Conservation (phyloP, 352 stramenopile genomes). For the Phytopythium vexans region DNA sequence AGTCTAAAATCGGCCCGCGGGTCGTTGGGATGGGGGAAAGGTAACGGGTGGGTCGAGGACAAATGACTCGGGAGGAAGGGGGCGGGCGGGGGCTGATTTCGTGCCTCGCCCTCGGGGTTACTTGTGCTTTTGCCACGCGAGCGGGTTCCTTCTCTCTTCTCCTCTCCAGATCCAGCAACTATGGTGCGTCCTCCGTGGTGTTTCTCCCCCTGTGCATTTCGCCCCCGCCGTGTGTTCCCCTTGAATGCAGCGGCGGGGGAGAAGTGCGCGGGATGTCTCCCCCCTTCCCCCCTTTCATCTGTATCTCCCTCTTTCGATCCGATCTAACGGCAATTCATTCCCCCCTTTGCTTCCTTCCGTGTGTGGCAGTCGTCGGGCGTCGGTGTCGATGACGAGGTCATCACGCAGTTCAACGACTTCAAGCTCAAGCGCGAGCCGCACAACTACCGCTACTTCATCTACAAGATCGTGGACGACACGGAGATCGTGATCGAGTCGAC, state of each 20-base stretch:
- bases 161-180: slow-evolving; percentile 5
- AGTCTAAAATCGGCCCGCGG: slow-evolving; percentile 6
- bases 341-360: not conserved
- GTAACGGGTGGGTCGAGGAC: no score
- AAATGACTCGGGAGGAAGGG: not conserved
- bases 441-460: slow-evolving; percentile 95
- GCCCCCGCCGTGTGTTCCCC: not conserved
- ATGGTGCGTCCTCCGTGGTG: slow-evolving; percentile 13
- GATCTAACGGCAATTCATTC: not conserved
- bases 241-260: no score
- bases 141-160: slow-evolving; percentile 6
- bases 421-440: slow-evolving; percentile 92
- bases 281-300: no score
- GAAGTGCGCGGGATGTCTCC: no score
- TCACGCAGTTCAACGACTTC: slow-evolving; percentile 94
- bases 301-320: not conserved
- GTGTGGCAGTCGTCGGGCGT: slow-evolving; percentile 90
- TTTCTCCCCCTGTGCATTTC: not conserved
- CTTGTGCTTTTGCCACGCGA: slow-evolving; percentile 30
- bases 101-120: slow-evolving; percentile 7
- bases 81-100: not conserved
- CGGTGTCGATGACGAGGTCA: slow-evolving; percentile 90
- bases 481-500: slow-evolving; percentile 93
- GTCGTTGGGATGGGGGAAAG: not conserved
- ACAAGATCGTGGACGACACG: slow-evolving; percentile 92